Evolutionary conservation across 768 basidiomycete genomes (phyloP).

Genomic region (Auriscalpium orientale): DNA sequence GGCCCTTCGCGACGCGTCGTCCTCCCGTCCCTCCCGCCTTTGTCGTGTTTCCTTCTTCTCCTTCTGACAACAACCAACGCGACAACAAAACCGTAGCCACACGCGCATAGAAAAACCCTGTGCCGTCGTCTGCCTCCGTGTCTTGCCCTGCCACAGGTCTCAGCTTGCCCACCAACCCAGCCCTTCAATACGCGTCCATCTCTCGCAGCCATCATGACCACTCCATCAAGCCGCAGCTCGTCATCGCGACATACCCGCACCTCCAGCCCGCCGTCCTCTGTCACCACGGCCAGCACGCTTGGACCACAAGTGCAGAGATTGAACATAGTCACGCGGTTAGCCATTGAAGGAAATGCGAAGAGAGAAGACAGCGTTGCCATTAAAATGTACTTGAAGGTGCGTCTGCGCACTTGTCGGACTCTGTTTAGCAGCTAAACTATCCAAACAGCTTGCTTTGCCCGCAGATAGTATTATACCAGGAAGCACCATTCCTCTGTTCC

Average conservation of each 20-base stretch:
- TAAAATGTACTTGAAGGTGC: constrained; percentile 72
- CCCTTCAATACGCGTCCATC: background rate
- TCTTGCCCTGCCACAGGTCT: background rate
- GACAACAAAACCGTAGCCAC: background rate
- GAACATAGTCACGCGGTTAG: constrained; percentile 67
- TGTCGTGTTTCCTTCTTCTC: background rate
- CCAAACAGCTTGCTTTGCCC: constrained; percentile 51
- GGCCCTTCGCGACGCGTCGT: constrained; percentile 1
- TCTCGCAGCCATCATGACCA: constrained; percentile 4
- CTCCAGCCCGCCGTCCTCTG: constrained; percentile 24
- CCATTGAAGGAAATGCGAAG: constrained; percentile 67
- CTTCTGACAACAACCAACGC: background rate
- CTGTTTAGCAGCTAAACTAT: background rate
- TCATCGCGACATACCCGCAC: constrained; percentile 17
- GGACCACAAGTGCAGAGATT: constrained; percentile 32
- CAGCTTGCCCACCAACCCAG: background rate
- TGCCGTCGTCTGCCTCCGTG: background rate
- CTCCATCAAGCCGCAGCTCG: constrained; percentile 5
- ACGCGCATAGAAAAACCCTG: background rate
- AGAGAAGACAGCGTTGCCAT: constrained; percentile 60
- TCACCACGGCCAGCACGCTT: constrained; percentile 14
- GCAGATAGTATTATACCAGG: constrained; percentile 60
- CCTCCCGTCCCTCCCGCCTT: background rate
- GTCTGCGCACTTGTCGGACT: constrained; percentile 8
- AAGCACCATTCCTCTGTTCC: constrained; percentile 62